phyloP scores from a whole-genome alignment of 169 alveolate genomes.

The Amoebophrya sp. region DNA sequence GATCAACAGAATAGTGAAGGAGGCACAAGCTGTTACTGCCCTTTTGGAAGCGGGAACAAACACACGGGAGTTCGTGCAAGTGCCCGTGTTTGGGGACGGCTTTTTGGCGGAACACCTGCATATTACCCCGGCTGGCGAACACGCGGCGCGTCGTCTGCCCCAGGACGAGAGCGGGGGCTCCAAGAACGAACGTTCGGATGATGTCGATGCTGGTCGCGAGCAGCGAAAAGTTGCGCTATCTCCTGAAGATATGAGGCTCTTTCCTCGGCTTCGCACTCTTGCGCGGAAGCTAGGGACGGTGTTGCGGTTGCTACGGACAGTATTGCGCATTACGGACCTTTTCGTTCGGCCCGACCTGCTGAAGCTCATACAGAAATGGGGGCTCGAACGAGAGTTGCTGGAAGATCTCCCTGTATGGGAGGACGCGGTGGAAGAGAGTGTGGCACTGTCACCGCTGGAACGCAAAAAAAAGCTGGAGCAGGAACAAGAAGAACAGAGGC shows the following conservation, averaged over 20 bases:
- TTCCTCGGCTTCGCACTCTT: not conserved
- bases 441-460: not conserved
- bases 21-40: not conserved
- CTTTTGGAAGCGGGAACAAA: not conserved
- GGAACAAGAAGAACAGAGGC: not conserved
- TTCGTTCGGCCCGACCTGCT: not conserved
- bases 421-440: not conserved
- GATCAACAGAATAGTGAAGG: not conserved
- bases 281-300: not conserved
- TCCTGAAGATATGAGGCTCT: too few species aligned
- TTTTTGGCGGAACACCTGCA: too few species aligned
- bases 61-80: not conserved
- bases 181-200: not conserved
- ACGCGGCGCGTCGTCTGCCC: too few species aligned
- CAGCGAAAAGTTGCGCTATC: not conserved
- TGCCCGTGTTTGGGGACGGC: too few species aligned
- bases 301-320: not conserved
- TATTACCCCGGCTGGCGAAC: too few species aligned
- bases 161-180: too few species aligned
- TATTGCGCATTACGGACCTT: not conserved
- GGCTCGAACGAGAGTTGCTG: not conserved
- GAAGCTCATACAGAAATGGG: not conserved
- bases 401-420: not conserved
- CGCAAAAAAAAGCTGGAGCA: not conserved
- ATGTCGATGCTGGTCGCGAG: not conserved